phyloP scores from a whole-genome alignment of 352 stramenopile genomes.

The Globisporangium camurandrum region DNA sequence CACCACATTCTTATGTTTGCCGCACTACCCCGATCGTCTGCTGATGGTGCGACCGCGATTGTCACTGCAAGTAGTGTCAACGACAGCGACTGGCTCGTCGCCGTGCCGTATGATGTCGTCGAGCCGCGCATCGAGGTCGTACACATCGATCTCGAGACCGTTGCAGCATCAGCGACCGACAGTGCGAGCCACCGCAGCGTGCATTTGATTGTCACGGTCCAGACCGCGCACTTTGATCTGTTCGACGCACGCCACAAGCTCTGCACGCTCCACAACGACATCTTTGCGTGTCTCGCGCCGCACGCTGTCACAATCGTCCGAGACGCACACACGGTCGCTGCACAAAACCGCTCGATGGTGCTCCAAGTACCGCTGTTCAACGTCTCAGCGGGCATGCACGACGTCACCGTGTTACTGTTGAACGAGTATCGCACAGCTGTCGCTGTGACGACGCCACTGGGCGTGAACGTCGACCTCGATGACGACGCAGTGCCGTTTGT shows the following conservation, averaged over 20 bases:
- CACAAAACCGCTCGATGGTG: constrained; percentile 14
- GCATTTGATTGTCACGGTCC: constrained; percentile 21
- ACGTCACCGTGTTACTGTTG: constrained; percentile 33
- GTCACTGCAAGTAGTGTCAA: neutral
- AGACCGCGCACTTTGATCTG: constrained; percentile 35
- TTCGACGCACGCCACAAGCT: constrained; percentile 27
- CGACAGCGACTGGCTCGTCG: constrained; percentile 22
- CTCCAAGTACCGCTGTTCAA: constrained; percentile 32
- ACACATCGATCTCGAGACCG: constrained; percentile 8
- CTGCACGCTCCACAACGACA: constrained; percentile 34
- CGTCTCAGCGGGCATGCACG: constrained; percentile 17
- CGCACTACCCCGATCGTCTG: neutral
- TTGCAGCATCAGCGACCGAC: too few species aligned
- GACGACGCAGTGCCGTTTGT: neutral
- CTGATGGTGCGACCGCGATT: neutral
- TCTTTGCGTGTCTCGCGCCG: constrained; percentile 32
- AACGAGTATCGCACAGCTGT: constrained; percentile 36
- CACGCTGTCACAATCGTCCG: constrained; percentile 20
- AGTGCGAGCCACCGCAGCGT: neutral
- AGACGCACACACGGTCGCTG: constrained; percentile 3
- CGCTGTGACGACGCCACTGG: constrained; percentile 14
- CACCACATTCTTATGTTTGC: constrained; percentile 41
- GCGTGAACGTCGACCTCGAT: constrained; percentile 9
- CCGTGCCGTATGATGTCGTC: constrained; percentile 30
- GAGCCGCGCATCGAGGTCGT: constrained; percentile 24